Percentiles rank a stretch among this genome's conserved stretches.
These are phyloP conservation scores for Salix suchowensis DNA, from an alignment of 345 rosid genomes.

Conservation along the genomic window DNA sequence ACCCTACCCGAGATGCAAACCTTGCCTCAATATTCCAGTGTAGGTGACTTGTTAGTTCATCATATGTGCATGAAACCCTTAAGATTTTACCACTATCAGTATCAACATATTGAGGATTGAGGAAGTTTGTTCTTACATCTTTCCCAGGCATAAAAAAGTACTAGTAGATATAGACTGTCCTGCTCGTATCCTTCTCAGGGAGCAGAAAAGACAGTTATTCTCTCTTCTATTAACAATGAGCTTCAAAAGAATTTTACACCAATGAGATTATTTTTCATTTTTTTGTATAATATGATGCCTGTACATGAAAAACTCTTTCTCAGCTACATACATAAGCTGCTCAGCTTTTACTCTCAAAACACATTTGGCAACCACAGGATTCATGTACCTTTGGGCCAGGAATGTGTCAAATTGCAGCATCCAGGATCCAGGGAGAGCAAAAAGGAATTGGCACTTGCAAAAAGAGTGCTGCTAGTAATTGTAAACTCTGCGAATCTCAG, in stretches of 20 bases:
- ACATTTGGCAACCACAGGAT: neutral
- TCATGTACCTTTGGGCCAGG: neutral
- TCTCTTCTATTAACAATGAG: neutral
- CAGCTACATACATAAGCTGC: neutral
- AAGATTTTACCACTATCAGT: neutral
- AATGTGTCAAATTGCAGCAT: neutral
- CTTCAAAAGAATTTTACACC: neutral
- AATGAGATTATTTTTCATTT: neutral
- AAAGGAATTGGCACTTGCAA: conserved; percentile 2
- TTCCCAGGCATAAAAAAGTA: neutral
- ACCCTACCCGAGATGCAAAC: neutral
- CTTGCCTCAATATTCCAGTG: neutral
- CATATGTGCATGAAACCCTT: neutral
- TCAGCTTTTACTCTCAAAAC: neutral
- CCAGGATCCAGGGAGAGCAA: neutral
- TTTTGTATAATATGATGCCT: neutral
- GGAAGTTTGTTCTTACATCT: neutral
- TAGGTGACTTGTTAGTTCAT: neutral
- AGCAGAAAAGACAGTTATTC: neutral
- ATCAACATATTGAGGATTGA: neutral
- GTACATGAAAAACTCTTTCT: conserved; percentile 7
- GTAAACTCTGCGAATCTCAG: conserved; percentile 25
- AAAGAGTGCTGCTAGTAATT: conserved; percentile 18
- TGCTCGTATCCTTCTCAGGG: neutral
- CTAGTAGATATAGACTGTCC: neutral